These are phyloP conservation scores for Xylaria scruposa DNA, from an alignment of 495 filamentous ascomycete species.

Conservation along the genomic window DNA sequence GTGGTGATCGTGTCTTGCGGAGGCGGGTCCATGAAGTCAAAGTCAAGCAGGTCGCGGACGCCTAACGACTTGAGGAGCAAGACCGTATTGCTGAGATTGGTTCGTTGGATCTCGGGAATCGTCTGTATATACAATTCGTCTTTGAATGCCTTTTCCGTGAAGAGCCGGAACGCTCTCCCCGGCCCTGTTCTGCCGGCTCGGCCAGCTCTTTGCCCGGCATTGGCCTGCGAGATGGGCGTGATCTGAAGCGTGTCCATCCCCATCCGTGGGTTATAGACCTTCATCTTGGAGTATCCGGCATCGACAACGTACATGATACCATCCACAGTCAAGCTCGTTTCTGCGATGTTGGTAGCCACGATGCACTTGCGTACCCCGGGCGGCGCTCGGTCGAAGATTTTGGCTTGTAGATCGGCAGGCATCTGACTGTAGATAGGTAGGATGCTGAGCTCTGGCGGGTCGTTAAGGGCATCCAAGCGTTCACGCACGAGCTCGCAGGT, in stretches of 20 bases:
- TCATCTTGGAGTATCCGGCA: slow-evolving; percentile 93
- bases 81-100: slow-evolving; percentile 93
- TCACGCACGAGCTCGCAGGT: slow-evolving; percentile 94
- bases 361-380: slow-evolving; percentile 96
- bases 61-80: slow-evolving; percentile 93
- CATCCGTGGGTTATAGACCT: slow-evolving; percentile 98
- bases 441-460: slow-evolving; percentile 93
- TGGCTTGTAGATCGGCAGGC: slow-evolving; percentile 97
- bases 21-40: slow-evolving; percentile 99
- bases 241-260: slow-evolving; percentile 99
- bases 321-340: slow-evolving; percentile 97
- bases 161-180: slow-evolving; percentile 93
- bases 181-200: slow-evolving; percentile 95
- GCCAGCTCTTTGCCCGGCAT: slow-evolving; percentile 90
- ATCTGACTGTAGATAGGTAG: slow-evolving; percentile 99
- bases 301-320: slow-evolving; percentile 99
- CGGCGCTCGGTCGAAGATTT: slow-evolving; percentile 91
- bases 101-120: slow-evolving; percentile 97
- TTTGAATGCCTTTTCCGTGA: slow-evolving; percentile 92
- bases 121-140: slow-evolving; percentile 98
- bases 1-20: slow-evolving; percentile 98
- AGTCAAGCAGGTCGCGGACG: slow-evolving; percentile 93
- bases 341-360: slow-evolving; percentile 98
- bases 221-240: slow-evolving; percentile 97
- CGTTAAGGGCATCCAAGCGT: slow-evolving; percentile 86